phyloP scores from a whole-genome alignment of 2,329 filamentous ascomycete genomes.

The Monilinia laxa region DNA sequence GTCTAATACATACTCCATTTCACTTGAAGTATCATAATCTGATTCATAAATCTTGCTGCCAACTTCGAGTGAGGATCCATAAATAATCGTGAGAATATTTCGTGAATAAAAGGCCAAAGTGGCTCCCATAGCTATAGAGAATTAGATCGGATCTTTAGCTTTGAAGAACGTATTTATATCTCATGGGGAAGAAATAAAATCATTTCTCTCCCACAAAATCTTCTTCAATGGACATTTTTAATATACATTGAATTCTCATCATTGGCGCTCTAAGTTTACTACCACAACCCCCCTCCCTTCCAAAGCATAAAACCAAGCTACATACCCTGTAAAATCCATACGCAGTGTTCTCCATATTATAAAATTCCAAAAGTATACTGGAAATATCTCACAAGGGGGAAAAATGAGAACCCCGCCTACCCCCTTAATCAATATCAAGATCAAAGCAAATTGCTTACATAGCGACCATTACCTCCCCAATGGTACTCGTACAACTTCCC shows the following conservation, averaged over 20 bases:
- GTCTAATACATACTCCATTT: not conserved
- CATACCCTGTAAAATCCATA: no score
- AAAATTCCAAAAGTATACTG: not conserved
- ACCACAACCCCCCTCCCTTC: no score
- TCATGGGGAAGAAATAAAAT: no score
- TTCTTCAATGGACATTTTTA: no score
- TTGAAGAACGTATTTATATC: not conserved
- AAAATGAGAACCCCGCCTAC: not conserved
- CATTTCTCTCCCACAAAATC: not conserved
- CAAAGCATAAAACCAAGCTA: not conserved
- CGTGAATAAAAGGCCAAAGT: no score
- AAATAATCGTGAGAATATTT: not conserved
- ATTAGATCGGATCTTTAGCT: not conserved
- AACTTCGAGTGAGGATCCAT: not conserved
- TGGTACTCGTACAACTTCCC: no score
- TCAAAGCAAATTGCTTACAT: not conserved
- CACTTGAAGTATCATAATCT: no score
- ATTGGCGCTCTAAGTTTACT: no score
- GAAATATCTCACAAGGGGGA: not conserved
- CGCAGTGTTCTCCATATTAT: not conserved
- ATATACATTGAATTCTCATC: no score
- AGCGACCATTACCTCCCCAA: not conserved
- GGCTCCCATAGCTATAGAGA: not conserved
- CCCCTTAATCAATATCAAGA: not conserved
- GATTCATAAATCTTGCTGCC: not conserved